Conservation (phyloP, 2,329 filamentous ascomycete genomes). For the Chaetomium strumarium region DNA sequence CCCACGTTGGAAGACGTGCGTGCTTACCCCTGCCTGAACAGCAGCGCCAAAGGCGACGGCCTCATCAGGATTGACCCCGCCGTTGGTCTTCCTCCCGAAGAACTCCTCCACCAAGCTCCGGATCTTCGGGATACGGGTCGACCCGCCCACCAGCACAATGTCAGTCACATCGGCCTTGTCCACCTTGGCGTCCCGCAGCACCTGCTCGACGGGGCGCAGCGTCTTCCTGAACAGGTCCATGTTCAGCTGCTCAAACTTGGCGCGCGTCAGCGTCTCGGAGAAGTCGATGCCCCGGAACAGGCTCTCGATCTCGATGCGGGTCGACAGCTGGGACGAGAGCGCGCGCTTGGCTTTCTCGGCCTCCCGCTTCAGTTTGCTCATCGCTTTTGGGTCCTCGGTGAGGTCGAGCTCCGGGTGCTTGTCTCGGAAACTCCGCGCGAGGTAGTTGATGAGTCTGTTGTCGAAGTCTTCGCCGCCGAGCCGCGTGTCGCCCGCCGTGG, state of each 20-base stretch:
- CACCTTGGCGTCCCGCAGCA: constrained; percentile 94
- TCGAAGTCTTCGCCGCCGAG: constrained; percentile 98
- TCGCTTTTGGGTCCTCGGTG: constrained; percentile 91
- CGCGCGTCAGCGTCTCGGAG: constrained; percentile 93
- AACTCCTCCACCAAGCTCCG: constrained; percentile 90
- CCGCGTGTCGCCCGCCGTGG: constrained; percentile 93
- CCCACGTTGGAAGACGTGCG: neutral
- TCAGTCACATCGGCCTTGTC: constrained; percentile 93
- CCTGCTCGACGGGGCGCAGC: constrained; percentile 94
- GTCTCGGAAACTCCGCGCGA: constrained; percentile 97
- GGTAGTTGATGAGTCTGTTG: constrained; percentile 91
- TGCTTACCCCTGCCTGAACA: constrained; percentile 70
- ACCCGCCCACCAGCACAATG: constrained; percentile 96
- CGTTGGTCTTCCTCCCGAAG: constrained; percentile 97
- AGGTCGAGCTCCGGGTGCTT: constrained; percentile 82
- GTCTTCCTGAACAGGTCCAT: constrained; percentile 99
- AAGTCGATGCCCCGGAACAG: constrained; percentile 96
- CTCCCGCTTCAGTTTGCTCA: constrained; percentile 99
- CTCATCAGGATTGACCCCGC: constrained; percentile 99
- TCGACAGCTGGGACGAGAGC: constrained; percentile 88
- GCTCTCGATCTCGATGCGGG: constrained; percentile 91
- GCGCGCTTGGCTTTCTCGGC: constrained; percentile 99
- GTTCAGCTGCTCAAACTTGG: constrained; percentile 99
- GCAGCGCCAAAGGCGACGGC: constrained; percentile 96
- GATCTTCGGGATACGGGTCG: constrained; percentile 98